These are phyloP conservation scores for Rasamsonia emersonii DNA, from an alignment of 2,329 filamentous ascomycete species.

Conservation along the genomic window DNA sequence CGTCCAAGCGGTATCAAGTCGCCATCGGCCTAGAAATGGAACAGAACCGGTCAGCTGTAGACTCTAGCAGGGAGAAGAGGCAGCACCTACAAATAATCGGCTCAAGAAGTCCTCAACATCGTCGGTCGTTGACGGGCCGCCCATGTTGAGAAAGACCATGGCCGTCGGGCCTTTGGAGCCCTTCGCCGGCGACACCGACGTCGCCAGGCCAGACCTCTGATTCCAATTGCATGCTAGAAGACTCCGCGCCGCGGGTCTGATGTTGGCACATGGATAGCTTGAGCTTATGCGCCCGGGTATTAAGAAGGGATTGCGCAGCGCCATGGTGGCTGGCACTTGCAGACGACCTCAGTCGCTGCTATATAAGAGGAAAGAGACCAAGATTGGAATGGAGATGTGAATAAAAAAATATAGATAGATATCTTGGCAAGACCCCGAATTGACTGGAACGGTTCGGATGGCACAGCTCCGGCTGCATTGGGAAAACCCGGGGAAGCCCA, in stretches of 20 bases:
- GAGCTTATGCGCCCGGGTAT: constrained; percentile 21
- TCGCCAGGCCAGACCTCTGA: constrained; percentile 41
- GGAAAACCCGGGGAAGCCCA: constrained; percentile 1
- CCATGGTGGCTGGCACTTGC: constrained; percentile 21
- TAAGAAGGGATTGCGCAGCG: constrained; percentile 30
- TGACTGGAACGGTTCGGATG: no score
- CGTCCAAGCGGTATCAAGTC: constrained; percentile 94
- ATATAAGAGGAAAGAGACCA: background rate
- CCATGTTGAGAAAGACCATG: constrained; percentile 99
- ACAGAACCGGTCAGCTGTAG: constrained; percentile 9
- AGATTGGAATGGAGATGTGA: background rate
- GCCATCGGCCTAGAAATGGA: constrained; percentile 60
- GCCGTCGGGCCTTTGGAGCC: constrained; percentile 75
- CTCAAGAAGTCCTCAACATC: constrained; percentile 88
- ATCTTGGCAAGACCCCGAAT: no score
- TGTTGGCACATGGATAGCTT: constrained; percentile 11
- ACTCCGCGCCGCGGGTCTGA: constrained; percentile 15
- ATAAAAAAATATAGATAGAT: no score
- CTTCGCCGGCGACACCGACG: constrained; percentile 59
- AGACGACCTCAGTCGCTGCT: background rate
- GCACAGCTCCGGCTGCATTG: background rate
- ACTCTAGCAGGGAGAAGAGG: background rate
- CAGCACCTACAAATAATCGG: constrained; percentile 69
- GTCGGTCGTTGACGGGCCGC: constrained; percentile 76
- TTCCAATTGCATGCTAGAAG: constrained; percentile 15